phyloP scores from a whole-genome alignment of 768 basidiomycete genomes.

The Rhodotorula kratochvilovae region DNA sequence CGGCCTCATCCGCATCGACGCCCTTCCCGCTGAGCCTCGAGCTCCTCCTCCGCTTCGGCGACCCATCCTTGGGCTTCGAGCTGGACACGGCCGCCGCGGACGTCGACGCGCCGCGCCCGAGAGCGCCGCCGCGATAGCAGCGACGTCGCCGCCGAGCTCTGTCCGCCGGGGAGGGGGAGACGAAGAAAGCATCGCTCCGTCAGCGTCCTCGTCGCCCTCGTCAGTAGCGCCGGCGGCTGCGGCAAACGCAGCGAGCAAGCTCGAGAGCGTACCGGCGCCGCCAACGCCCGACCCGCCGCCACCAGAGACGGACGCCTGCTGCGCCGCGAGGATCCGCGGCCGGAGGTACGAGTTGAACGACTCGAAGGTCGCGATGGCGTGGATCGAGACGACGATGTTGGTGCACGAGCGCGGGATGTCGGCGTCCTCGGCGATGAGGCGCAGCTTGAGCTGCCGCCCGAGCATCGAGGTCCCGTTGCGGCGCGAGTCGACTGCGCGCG shows the following conservation, averaged over 20 bases:
- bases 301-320: slow-evolving; percentile 35
- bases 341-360: slow-evolving; percentile 93
- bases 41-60: slow-evolving; percentile 25
- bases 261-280: slow-evolving; percentile 58
- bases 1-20: neutral
- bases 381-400: slow-evolving; percentile 92
- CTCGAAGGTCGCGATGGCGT: slow-evolving; percentile 96
- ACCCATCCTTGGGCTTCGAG: neutral
- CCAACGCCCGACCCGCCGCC: neutral
- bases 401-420: slow-evolving; percentile 72
- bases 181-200: neutral
- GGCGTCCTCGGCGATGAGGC: slow-evolving; percentile 79
- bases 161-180: neutral
- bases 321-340: slow-evolving; percentile 69
- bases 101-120: neutral
- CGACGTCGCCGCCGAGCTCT: slow-evolving; percentile 1
- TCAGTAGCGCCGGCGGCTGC: slow-evolving; percentile 58
- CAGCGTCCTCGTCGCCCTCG: slow-evolving; percentile 4
- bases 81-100: neutral
- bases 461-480: slow-evolving; percentile 75
- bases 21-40: slow-evolving; percentile 37
- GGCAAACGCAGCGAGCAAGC: slow-evolving; percentile 82
- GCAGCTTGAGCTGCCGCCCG: slow-evolving; percentile 84
- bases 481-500: slow-evolving; percentile 64
- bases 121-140: neutral